phyloP scores from a whole-genome alignment of 768 basidiomycete species.

The Kwoniella bestiolae region DNA sequence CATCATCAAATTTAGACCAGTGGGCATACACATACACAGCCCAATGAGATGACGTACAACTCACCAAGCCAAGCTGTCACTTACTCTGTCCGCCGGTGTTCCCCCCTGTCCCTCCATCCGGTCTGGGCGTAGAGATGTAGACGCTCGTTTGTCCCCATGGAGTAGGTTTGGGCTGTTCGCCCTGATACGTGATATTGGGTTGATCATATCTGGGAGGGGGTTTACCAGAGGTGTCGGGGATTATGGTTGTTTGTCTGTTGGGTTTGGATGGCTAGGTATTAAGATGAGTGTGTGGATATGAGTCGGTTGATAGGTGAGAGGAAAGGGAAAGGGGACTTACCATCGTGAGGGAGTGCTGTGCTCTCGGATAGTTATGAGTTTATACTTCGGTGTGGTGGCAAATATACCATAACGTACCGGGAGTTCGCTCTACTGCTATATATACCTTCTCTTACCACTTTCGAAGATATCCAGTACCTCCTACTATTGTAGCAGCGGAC shows the following conservation, averaged over 20 bases:
- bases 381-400: too few species aligned
- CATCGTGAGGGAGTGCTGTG: too few species aligned
- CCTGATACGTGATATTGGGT: neutral
- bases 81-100: neutral
- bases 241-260: neutral
- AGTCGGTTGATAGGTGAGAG: too few species aligned
- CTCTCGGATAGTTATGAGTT: too few species aligned
- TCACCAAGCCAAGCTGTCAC: neutral
- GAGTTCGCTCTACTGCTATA: too few species aligned
- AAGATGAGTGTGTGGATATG: too few species aligned
- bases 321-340: too few species aligned
- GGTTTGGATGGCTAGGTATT: conserved; percentile 4
- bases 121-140: conserved; percentile 1
- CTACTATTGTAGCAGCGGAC: too few species aligned
- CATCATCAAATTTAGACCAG: neutral
- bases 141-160: conserved; percentile 9
- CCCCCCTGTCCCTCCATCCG: neutral
- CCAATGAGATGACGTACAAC: neutral
- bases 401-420: too few species aligned
- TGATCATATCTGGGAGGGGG: conserved; percentile 2
- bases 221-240: neutral
- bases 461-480: too few species aligned
- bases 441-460: too few species aligned
- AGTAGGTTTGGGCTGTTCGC: conserved; percentile 4
- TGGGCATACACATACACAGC: neutral